Base-by-base conservation (phyloP, 2,329 filamentous ascomycete species). In the Biscogniauxia marginata region DNA sequence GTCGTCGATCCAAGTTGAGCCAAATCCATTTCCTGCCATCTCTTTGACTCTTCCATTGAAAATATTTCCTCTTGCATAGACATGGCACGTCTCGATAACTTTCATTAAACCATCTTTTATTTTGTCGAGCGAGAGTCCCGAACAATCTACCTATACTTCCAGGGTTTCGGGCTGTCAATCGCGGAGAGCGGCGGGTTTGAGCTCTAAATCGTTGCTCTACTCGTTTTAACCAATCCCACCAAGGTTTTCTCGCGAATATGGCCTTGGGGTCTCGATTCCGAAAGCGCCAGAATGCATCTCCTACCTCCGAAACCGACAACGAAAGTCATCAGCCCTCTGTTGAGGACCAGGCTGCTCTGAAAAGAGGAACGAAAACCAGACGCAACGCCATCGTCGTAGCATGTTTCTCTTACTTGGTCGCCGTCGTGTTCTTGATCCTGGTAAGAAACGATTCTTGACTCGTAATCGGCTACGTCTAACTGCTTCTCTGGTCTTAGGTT, bases 371-470 rank as follows among this genome's bases (percentile, higher is more conserved):
- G 0, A 77, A 75, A 53, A 77, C 78, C 25, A 79, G 88, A 16
- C 77, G 79, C 50, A 80, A 80, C 71, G 88, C 87, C 68, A 83
- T 89, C 57, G 71, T 87, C 21, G 70, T 88, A 48, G 85, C 88
- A 48, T 84, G 84, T 25, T 75, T 89, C 61, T 82, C 88, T 67
- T 93, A 95, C 71, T 77, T 93, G 58, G 70, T 95, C 1, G 62
- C 66, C 16, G 55, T 63, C 39, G 79, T 93, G 61, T 96, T 96
- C 71, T 79, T 96, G 43, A 83, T 96, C 59, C 83, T 96, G 64
- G 89, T 91, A 68, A 57, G 73, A 24, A 45, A n/a, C 39, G 21
- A 24, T 18, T 18, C 25, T 43, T 25, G 9, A 23, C 34, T 56
- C 21, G 50, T 30, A 53, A 49, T 51, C n/a, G 19, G 19, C 22